These are phyloP conservation scores for Sporisorium sorghi DNA, from an alignment of 1,284 basidiomycete genomes.

Conservation along the genomic window DNA sequence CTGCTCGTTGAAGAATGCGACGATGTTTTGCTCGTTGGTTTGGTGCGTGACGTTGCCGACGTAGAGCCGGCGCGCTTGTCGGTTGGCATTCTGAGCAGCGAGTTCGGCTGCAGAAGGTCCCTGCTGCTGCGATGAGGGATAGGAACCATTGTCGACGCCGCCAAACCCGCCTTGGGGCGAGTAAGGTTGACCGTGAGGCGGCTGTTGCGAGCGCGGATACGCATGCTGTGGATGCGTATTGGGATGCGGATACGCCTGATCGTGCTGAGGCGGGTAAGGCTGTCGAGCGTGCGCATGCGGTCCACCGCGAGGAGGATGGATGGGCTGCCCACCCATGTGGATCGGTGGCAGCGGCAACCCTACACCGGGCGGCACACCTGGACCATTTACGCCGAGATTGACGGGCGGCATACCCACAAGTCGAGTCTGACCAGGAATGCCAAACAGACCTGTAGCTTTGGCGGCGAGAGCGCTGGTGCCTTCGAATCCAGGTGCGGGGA, in stretches of 20 bases:
- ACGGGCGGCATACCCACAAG: conserved; percentile 73
- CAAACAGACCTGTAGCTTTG: conserved; percentile 96
- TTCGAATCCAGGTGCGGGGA: conserved; percentile 93
- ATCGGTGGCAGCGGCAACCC: conserved; percentile 76
- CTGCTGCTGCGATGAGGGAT: conserved; percentile 12
- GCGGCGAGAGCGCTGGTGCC: conserved; percentile 93
- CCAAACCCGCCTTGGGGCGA: conserved; percentile 11
- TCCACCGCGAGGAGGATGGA: conserved; percentile 35
- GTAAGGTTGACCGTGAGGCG: conserved; percentile 24
- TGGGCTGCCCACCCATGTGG: conserved; percentile 70
- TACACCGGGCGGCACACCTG: conserved; percentile 45
- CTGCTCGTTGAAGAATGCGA: conserved; percentile 92
- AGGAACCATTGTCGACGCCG: conserved; percentile 11
- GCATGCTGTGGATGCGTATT: conserved; percentile 13
- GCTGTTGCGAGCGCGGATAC: conserved; percentile 10
- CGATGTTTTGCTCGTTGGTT: conserved; percentile 88
- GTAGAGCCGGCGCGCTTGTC: conserved; percentile 93
- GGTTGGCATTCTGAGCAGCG: conserved; percentile 62
- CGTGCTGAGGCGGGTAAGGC: conserved; percentile 23
- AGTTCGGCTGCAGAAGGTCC: conserved; percentile 23
- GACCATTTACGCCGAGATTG: conserved; percentile 45
- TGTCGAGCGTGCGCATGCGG: conserved; percentile 27
- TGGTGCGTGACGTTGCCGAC: conserved; percentile 93
- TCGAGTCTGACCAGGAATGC: conserved; percentile 88
- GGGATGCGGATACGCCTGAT: conserved; percentile 12